A percentile compares a stretch with the other conserved stretches of the same genome.
These are phyloP conservation scores for Tetrahymena borealis DNA, from an alignment of 73 alveolate species.

Conservation along the genomic window DNA sequence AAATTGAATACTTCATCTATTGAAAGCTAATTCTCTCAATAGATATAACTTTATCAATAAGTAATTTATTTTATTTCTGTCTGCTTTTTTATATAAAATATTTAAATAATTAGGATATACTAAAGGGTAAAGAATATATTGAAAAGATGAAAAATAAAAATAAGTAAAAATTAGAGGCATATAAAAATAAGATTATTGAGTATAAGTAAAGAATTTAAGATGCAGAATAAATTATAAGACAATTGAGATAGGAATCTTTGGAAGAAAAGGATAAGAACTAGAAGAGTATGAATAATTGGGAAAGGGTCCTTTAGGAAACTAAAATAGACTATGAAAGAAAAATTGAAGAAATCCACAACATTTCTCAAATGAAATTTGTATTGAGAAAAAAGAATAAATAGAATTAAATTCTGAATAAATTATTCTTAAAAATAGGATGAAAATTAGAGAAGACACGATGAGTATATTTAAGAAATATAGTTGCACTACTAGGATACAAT, in stretches of 20 bases:
- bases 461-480: neutral
- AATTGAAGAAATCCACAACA: neutral
- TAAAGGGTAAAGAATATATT: neutral
- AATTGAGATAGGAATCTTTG: neutral
- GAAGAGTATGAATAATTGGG: neutral
- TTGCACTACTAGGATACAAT: neutral
- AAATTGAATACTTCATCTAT: neutral
- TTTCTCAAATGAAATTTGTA: neutral
- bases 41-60: neutral
- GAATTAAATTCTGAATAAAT: too few species aligned
- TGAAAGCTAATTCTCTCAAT: neutral
- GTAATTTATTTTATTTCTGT: neutral
- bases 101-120: neutral
- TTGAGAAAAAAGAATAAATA: too few species aligned
- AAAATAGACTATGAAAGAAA: neutral
- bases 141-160: neutral
- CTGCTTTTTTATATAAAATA: neutral
- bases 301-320: neutral
- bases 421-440: neutral
- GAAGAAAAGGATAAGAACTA: neutral
- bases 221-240: neutral
- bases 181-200: neutral
- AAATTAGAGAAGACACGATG: neutral
- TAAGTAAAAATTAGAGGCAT: neutral
- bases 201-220: neutral